Conservation (phyloP, 2,329 filamentous ascomycete species). For the Diaporthe capsici region DNA sequence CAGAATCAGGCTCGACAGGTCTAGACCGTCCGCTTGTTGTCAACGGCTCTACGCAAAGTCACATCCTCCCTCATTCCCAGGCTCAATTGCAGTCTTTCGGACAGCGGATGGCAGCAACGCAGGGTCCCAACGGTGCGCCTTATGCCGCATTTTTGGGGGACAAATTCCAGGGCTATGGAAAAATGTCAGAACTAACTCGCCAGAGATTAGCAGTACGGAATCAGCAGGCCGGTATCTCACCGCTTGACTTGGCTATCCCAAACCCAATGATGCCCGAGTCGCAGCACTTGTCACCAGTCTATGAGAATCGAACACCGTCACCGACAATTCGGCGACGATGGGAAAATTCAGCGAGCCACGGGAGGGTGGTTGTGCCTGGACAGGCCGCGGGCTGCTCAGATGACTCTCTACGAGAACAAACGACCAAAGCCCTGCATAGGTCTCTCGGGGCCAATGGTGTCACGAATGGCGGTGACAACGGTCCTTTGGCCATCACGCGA, state of each 20-base stretch:
- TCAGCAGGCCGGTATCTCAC: conserved; percentile 66
- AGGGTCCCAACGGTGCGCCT: conserved; percentile 44
- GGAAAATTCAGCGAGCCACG: conserved; percentile 54
- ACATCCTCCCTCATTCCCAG: conserved; percentile 40
- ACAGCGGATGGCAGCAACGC: conserved; percentile 50
- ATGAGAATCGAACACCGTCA: conserved; percentile 80
- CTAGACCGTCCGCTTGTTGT: conserved; percentile 66
- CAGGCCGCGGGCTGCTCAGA: conserved; percentile 40
- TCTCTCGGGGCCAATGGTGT: conserved; percentile 39
- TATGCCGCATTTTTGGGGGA: conserved; percentile 48
- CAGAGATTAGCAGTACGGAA: conserved; percentile 57
- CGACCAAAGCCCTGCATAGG: conserved; percentile 42
- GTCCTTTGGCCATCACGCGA: conserved; percentile 50
- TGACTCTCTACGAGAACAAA: conserved; percentile 36
- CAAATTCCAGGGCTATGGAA: conserved; percentile 47
- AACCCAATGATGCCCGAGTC: conserved; percentile 60
- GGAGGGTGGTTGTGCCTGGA: conserved; percentile 38
- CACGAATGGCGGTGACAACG: conserved; percentile 47
- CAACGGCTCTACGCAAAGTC: conserved; percentile 57
- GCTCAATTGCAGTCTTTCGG: conserved; percentile 47
- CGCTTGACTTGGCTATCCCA: conserved; percentile 68
- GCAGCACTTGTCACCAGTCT: conserved; percentile 78
- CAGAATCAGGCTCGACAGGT: conserved; percentile 47
- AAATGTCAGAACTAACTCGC: conserved; percentile 52
- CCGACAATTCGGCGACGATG: conserved; percentile 72